Conservation (phyloP, 83 land plant genomes). For the Picea mariana region DNA sequence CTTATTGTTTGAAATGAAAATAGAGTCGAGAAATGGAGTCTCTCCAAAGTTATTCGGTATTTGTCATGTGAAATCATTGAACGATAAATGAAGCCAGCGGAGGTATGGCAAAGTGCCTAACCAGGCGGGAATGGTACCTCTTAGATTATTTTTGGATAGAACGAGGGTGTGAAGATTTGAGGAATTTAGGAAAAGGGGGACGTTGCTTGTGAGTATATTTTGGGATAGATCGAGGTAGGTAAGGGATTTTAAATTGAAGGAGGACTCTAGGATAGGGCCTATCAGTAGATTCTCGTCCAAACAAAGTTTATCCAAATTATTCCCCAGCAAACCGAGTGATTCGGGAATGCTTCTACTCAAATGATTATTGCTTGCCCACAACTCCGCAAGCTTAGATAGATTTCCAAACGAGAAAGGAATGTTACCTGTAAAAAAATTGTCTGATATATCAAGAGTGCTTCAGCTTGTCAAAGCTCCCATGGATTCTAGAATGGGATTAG, state of each 20-base stretch:
- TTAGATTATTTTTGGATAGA: slow-evolving; percentile 13
- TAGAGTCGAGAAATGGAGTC: slow-evolving; percentile 17
- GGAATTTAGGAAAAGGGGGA: not conserved
- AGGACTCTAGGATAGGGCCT: not conserved
- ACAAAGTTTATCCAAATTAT: not conserved
- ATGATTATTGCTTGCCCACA: not conserved
- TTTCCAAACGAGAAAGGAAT: no score
- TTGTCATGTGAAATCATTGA: no score
- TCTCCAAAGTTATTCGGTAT: no score
- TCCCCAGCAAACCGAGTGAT: no score
- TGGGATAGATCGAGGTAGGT: not conserved
- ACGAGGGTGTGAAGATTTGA: not conserved
- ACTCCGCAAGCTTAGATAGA: not conserved
- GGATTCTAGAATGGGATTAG: slow-evolving; percentile 33
- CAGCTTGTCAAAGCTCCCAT: not conserved
- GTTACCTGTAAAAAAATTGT: no score
- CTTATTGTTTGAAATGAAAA: no score
- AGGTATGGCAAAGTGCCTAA: slow-evolving; percentile 30
- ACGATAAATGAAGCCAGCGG: slow-evolving; percentile 29
- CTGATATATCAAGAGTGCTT: no score
- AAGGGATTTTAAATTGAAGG: not conserved
- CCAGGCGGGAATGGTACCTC: slow-evolving; percentile 31
- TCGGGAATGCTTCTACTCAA: not conserved
- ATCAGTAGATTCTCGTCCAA: not conserved
- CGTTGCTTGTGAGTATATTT: not conserved